Evolutionary conservation across 2,329 filamentous ascomycete species (phyloP).

Genomic region (Xylaria sp.): DNA sequence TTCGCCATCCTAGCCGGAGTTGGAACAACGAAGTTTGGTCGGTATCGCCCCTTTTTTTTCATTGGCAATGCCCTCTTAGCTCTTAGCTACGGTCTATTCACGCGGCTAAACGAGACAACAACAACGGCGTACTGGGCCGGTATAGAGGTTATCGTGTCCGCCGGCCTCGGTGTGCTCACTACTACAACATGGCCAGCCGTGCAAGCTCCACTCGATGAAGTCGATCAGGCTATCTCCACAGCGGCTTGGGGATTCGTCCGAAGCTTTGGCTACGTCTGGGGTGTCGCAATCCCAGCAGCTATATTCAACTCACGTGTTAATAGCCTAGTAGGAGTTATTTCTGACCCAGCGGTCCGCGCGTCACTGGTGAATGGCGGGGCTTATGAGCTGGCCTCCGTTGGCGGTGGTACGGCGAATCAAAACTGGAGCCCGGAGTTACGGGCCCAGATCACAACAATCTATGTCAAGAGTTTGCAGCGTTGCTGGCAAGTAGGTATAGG

Average conservation of each 20-base stretch:
- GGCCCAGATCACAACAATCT: background rate
- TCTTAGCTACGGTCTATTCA: background rate
- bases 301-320: conserved; percentile 6
- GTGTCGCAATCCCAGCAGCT: background rate
- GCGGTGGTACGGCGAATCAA: background rate
- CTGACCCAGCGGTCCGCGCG: background rate
- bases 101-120: background rate
- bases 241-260: conserved; percentile 8
- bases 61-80: background rate
- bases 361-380: background rate
- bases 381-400: background rate
- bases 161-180: background rate
- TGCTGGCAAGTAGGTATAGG: conserved; percentile 1
- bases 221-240: background rate
- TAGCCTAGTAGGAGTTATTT: background rate
- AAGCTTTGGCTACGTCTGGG: conserved; percentile 7
- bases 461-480: background rate
- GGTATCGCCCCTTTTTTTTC: background rate
- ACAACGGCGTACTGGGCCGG: background rate
- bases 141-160: background rate
- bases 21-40: background rate
- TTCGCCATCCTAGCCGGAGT: background rate
- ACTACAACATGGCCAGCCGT: background rate
- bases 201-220: background rate
- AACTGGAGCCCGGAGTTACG: no score